Evolutionary conservation across 305 asterid species (phyloP), one percentile per base, ranked within the genome.

Genomic region (Solanum hybrid): DNA sequence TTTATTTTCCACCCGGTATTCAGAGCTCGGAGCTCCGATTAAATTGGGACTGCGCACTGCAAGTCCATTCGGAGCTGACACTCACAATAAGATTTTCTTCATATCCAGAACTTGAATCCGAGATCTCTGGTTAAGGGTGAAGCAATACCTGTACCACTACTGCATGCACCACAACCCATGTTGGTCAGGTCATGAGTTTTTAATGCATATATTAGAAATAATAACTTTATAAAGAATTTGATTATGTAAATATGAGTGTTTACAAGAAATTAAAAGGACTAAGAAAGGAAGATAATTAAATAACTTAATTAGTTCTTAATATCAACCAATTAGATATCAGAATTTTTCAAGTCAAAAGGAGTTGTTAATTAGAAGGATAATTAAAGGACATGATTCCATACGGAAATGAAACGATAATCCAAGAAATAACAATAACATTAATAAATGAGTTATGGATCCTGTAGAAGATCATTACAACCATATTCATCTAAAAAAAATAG

Each of bases 1-100:
- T 56, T 6, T 7, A 5, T 13, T 42, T 13, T 5, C 20, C 60
- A 0, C 0, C 3, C 1, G 60, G 0, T 13, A 13, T 13, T 46
- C 0, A 0, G 7, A 46, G 60, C 20, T 0, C 0, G 7, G 20
- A 0, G 0, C 60, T 0, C 20, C 20, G 20, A 46, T 46, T 46
- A 46, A 46, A 46, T 46, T 0, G 60, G 20, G 60, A 46, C 20
- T 0, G 56, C 17, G 0, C 17, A 42, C 20, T 42, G 6, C 6
- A 42, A 1, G 6, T 0, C 56, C 56, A 12, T 42, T 42, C 17
- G 17, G 6, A 0, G 0, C 60, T 42, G 20, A 42, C 60, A 12
- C 51, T 40, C 17, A 0, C 51, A 12, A 11, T 40, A 40, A 0
- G 2, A 40, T 11, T 40, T 42, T 42, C 56, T 42, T 12, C 6